Base-by-base conservation (phyloP, 768 basidiomycete genomes). In the Postia placenta region DNA sequence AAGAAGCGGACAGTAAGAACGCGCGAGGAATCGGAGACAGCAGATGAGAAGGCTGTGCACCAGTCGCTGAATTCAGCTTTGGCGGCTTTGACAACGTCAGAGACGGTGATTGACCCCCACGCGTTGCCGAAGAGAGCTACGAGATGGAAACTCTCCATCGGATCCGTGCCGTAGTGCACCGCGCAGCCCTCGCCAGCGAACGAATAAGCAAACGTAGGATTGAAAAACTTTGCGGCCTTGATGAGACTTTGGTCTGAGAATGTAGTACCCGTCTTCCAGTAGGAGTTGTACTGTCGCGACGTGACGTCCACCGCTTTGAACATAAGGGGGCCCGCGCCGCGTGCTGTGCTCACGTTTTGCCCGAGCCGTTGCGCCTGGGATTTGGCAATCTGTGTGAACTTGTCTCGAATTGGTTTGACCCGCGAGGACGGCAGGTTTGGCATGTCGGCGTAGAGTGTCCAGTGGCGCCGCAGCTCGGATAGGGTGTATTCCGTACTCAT, bases 121-220 rank as follows among this genome's bases (percentile, higher is more conserved):
- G 48, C 20, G 35, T 56, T 23, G 48, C 54, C 42, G 60, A 61
- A 43, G 65, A 56, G 4, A 56, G 65, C 51, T 1, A 68, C 68
- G 17, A 73, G 64, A 52, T 76, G 74, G 54, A 78, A 78, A 5
- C 66, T 50, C 3, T 59, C 19, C 4, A 74, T 49, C 5, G 74
- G 76, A 50, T 74, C 67, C 1, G 70, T 70, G 6, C 69, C 74
- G 50, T 75, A 73, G 47, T 78, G 74, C 1, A 75, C 64, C 12
- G 62, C 57, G 50, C 67, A 76, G 2, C 57, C 65, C 48, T 63
- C 58, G 7, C 74, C 74, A 14, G 56, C 59, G 6, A 62, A 55
- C 2, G 70, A 70, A 54, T 72, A 74, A 0, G 67, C 65, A 42
- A 76, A 77, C 0, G 73, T 74, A 2, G 76, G 76, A 51, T 79